Conservation (phyloP, 805 yeast genomes). For the Saturnispora gosingensis region DNA sequence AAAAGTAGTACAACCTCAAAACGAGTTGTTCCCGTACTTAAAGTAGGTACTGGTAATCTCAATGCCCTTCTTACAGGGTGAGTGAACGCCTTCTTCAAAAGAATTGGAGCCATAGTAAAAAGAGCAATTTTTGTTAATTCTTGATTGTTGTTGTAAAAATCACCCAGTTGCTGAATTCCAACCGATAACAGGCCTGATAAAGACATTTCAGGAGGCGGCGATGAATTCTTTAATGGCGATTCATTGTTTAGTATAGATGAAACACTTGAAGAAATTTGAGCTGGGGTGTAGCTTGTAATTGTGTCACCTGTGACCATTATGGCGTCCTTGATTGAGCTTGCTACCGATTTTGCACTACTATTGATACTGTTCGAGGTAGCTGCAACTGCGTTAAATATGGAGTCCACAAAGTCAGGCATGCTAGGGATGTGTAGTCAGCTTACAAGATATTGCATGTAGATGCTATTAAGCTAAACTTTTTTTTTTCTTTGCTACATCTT, state of each 20-base stretch:
- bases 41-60: constrained; percentile 3
- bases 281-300: not conserved
- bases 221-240: not conserved
- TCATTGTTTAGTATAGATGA: not conserved
- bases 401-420: constrained; percentile 19
- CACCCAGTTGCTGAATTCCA: not conserved
- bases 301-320: not conserved
- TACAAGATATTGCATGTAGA: not conserved
- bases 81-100: not conserved
- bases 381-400: constrained; percentile 8
- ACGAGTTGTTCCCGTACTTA: constrained; percentile 52
- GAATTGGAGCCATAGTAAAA: not conserved
- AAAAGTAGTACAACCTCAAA: constrained; percentile 65
- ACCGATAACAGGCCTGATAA: not conserved
- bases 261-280: not conserved
- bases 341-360: not conserved
- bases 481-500: not conserved
- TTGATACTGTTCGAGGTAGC: not conserved
- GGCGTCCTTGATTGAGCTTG: not conserved
- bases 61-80: constrained; percentile 1
- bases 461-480: not conserved
- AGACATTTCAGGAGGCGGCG: not conserved
- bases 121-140: not conserved
- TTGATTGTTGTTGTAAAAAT: not conserved
- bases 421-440: not conserved